These are phyloP conservation scores for Coprinopsis strossmayeri DNA, from an alignment of 768 basidiomycete genomes.

Conservation along the genomic window DNA sequence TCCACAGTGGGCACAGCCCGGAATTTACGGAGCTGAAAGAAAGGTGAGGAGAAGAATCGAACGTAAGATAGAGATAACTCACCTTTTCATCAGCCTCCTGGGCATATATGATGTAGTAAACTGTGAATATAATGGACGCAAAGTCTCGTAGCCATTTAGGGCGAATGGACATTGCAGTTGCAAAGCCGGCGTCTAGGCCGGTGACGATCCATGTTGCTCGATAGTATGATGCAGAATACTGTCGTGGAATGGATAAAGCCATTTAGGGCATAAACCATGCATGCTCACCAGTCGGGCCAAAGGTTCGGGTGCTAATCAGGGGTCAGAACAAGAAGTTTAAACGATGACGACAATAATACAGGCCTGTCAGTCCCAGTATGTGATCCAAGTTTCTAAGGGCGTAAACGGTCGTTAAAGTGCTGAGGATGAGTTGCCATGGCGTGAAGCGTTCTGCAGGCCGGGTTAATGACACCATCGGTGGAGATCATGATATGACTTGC, in stretches of 20 bases:
- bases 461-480: slow-evolving; percentile 5
- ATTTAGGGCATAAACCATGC: neutral
- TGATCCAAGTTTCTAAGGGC: slow-evolving; percentile 80
- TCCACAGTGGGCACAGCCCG: slow-evolving; percentile 93
- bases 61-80: neutral
- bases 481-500: slow-evolving; percentile 32
- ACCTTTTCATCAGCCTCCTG: slow-evolving; percentile 97
- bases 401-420: slow-evolving; percentile 80
- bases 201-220: slow-evolving; percentile 94
- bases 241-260: slow-evolving; percentile 6
- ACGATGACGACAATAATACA: slow-evolving; percentile 18
- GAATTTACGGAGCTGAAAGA: slow-evolving; percentile 73
- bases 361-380: slow-evolving; percentile 76
- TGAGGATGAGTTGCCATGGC: slow-evolving; percentile 93
- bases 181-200: slow-evolving; percentile 95
- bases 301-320: slow-evolving; percentile 78
- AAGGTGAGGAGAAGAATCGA: neutral
- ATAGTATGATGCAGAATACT: slow-evolving; percentile 93
- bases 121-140: slow-evolving; percentile 76
- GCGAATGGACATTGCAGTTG: slow-evolving; percentile 88
- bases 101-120: slow-evolving; percentile 83
- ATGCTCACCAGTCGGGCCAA: slow-evolving; percentile 73
- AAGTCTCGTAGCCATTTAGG: slow-evolving; percentile 90
- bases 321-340: slow-evolving; percentile 1
- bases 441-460: slow-evolving; percentile 65